phyloP scores from a whole-genome alignment of 2,329 filamentous ascomycete genomes.

The Fusarium acutatum region DNA sequence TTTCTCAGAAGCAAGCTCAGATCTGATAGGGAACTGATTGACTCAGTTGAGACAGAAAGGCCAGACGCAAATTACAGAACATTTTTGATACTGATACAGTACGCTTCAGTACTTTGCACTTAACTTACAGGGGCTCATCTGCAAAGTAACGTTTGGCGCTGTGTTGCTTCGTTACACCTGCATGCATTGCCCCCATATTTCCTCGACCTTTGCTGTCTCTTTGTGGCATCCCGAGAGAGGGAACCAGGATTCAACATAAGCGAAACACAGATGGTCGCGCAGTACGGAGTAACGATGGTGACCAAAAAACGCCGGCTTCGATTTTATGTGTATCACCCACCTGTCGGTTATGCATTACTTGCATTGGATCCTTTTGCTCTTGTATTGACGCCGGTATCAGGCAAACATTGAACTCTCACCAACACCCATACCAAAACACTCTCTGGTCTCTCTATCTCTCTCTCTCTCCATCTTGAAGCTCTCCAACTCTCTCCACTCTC shows the following conservation, averaged over 20 bases:
- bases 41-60: constrained; percentile 3
- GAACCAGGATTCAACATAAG: constrained; percentile 20
- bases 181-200: constrained; percentile 19
- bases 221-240: constrained; percentile 31
- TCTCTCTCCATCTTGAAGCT: not conserved
- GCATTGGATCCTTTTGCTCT: not conserved
- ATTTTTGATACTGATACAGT: not conserved
- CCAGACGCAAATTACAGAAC: not conserved
- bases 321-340: not conserved
- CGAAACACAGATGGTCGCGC: constrained; percentile 16
- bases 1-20: not conserved
- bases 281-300: constrained; percentile 2
- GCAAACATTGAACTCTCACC: not conserved
- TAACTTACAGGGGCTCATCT: constrained; percentile 13
- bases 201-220: constrained; percentile 6
- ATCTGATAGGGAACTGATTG: constrained; percentile 1
- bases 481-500: constrained; percentile 13
- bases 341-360: not conserved
- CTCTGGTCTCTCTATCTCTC: not conserved
- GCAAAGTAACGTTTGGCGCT: constrained; percentile 30
- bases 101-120: not conserved
- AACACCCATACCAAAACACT: not conserved
- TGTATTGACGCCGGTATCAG: not conserved
- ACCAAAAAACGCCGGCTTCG: constrained; percentile 3
- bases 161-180: constrained; percentile 32